Conservation (phyloP, 352 stramenopile genomes). For the Phytophthora boehmeriae region DNA sequence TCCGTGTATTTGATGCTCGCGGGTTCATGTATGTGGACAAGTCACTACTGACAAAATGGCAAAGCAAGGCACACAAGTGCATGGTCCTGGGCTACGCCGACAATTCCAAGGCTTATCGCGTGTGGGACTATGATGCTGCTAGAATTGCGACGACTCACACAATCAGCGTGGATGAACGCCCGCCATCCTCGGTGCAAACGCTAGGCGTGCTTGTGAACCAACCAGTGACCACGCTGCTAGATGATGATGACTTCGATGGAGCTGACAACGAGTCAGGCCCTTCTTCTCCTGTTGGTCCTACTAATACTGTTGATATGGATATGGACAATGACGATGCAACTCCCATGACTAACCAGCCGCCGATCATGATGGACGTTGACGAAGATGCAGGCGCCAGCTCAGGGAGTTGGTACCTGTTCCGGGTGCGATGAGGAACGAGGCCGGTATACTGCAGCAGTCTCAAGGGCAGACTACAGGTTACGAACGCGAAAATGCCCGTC, state of each 20-base stretch:
- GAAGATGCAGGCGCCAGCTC: neutral
- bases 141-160: no score
- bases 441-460: no score
- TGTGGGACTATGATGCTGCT: conserved; percentile 11
- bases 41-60: conserved; percentile 21
- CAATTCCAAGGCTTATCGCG: conserved; percentile 16
- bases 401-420: neutral
- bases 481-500: neutral
- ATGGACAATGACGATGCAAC: neutral
- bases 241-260: neutral
- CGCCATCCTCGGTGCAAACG: neutral
- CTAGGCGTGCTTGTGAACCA: neutral
- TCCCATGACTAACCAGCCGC: neutral
- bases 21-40: conserved; percentile 27
- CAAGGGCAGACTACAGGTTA: neutral
- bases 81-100: conserved; percentile 23
- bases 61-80: conserved; percentile 22
- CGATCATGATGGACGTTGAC: neutral
- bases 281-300: neutral
- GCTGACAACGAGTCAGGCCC: neutral
- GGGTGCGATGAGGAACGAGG: neutral
- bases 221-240: neutral
- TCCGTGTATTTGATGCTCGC: conserved; percentile 26
- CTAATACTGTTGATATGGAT: no score
- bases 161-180: neutral